A percentile compares a stretch with the other conserved stretches of the same genome.
Conservation (phyloP, 345 rosid genomes). For the Crucihimalaya himalaica region DNA sequence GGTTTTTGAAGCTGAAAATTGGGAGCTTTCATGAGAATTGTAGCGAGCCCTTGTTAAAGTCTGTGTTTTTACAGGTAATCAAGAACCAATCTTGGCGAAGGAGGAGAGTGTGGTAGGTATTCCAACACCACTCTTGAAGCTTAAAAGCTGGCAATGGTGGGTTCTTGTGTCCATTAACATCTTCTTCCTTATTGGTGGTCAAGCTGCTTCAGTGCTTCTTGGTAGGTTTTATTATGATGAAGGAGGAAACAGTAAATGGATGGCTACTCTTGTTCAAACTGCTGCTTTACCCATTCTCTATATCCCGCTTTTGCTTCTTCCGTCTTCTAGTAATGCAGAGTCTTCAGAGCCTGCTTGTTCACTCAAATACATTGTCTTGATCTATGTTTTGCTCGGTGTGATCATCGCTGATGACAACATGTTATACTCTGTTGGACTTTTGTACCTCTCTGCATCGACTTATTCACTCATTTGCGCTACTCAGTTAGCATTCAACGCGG, state of each 20-base stretch:
- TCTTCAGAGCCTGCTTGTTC: slow-evolving; percentile 47
- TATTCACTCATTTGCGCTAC: slow-evolving; percentile 89
- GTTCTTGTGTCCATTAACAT: slow-evolving; percentile 44
- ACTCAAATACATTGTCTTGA: slow-evolving; percentile 38
- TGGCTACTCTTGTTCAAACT: slow-evolving; percentile 41
- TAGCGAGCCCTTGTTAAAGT: not conserved
- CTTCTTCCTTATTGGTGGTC: slow-evolving; percentile 61
- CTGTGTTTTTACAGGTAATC: slow-evolving; percentile 20
- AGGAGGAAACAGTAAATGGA: slow-evolving; percentile 46
- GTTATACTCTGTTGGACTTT: slow-evolving; percentile 78
- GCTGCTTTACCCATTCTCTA: slow-evolving; percentile 70
- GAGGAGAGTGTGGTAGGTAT: slow-evolving; percentile 36
- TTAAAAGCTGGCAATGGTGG: slow-evolving; percentile 77
- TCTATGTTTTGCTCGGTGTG: slow-evolving; percentile 66
- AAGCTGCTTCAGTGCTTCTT: slow-evolving; percentile 63
- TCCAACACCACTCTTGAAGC: slow-evolving; percentile 42
- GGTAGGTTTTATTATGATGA: slow-evolving; percentile 33
- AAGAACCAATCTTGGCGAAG: slow-evolving; percentile 38
- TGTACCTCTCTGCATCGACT: slow-evolving; percentile 77
- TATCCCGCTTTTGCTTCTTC: slow-evolving; percentile 55
- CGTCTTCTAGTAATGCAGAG: slow-evolving; percentile 21
- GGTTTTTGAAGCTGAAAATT: not conserved
- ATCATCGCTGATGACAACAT: slow-evolving; percentile 72
- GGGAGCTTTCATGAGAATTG: not conserved
- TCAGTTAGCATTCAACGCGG: slow-evolving; percentile 84